Percentiles rank a stretch among this genome's conserved stretches.
Conservation (phyloP, 2,329 filamentous ascomycete genomes). For the Fusarium acutatum region DNA sequence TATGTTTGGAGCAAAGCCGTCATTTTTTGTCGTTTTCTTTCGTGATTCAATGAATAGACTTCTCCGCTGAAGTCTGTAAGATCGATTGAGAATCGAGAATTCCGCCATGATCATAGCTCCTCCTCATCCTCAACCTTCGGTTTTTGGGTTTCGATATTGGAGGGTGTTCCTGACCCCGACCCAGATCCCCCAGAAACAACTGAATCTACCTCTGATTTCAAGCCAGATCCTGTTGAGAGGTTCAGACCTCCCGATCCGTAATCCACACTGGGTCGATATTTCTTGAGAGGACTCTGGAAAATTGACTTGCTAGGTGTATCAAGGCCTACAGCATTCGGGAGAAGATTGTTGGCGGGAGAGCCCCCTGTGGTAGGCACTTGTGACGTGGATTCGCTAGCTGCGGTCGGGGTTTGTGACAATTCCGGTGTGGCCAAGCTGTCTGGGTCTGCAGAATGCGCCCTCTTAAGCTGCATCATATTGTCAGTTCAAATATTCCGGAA, state of each 20-base stretch:
- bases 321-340: conserved; percentile 16
- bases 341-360: conserved; percentile 18
- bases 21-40: conserved; percentile 13
- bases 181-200: conserved; percentile 38
- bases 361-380: conserved; percentile 22
- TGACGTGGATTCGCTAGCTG: conserved; percentile 54
- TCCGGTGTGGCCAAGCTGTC: conserved; percentile 54
- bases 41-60: not conserved
- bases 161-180: conserved; percentile 32
- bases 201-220: conserved; percentile 48
- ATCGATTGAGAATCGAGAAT: not conserved
- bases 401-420: conserved; percentile 50
- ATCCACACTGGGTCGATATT: conserved; percentile 69
- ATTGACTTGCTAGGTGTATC: conserved; percentile 49
- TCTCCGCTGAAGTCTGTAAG: not conserved
- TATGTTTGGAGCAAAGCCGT: not conserved
- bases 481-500: not conserved
- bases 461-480: conserved; percentile 70
- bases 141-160: conserved; percentile 33
- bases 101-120: conserved; percentile 46
- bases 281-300: conserved; percentile 79
- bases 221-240: conserved; percentile 40
- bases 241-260: conserved; percentile 38
- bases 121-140: conserved; percentile 49
- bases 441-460: conserved; percentile 79